These are phyloP conservation scores for Candida taoyuanica DNA, from an alignment of 805 yeast species.

Conservation along the genomic window DNA sequence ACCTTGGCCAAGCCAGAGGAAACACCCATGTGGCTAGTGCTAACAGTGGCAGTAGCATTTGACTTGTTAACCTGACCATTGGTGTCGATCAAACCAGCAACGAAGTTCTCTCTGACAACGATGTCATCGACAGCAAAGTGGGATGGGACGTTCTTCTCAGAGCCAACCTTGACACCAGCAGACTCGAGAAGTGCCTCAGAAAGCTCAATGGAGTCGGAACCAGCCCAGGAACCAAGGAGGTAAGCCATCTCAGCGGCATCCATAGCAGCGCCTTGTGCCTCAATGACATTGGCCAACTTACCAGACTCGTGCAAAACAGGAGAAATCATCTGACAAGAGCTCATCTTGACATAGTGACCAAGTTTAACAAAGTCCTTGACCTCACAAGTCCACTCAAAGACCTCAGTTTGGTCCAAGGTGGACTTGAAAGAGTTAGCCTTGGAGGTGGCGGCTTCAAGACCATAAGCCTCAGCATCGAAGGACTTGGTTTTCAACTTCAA, in stretches of 20 bases:
- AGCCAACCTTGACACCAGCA: neutral
- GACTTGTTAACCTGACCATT: slow-evolving; percentile 31
- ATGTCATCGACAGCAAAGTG: slow-evolving; percentile 33
- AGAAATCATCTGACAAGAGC: slow-evolving; percentile 31
- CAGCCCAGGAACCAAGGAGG: slow-evolving; percentile 39
- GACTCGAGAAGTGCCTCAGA: neutral
- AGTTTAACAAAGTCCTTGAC: slow-evolving; percentile 33
- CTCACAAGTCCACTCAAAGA: slow-evolving; percentile 37
- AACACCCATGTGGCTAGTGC: slow-evolving; percentile 30
- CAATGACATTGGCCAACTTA: slow-evolving; percentile 25
- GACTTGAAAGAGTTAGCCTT: slow-evolving; percentile 24
- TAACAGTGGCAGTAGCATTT: slow-evolving; percentile 24
- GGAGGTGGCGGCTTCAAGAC: neutral
- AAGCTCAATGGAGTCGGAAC: slow-evolving; percentile 11
- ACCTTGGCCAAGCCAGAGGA: slow-evolving; percentile 34
- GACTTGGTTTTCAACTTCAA: slow-evolving; percentile 17
- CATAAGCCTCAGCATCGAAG: slow-evolving; percentile 21
- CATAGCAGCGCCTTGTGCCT: slow-evolving; percentile 14
- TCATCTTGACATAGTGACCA: slow-evolving; percentile 26
- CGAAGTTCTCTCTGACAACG: slow-evolving; percentile 38
- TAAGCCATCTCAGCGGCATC: slow-evolving; percentile 32
- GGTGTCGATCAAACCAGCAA: slow-evolving; percentile 42
- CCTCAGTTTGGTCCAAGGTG: slow-evolving; percentile 12
- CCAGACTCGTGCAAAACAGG: slow-evolving; percentile 35
- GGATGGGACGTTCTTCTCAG: slow-evolving; percentile 33